Evolutionary conservation across 192 early-diverging fungal genomes (phyloP), one percentile per base, ranked within the genome.

Genomic region (Rhizoclosmatium sp.): DNA sequence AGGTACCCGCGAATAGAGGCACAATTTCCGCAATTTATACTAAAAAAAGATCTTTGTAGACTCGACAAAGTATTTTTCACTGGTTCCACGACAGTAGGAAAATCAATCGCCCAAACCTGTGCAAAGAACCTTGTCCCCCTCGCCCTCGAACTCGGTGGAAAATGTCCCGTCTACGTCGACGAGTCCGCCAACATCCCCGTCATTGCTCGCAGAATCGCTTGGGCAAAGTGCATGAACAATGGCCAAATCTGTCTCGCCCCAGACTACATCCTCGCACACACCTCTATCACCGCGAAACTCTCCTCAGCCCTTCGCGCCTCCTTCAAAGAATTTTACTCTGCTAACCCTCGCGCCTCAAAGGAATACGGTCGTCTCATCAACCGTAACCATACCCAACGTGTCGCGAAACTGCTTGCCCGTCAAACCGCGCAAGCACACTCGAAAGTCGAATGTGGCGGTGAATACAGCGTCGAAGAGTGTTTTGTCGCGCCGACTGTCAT

Each of bases 61-160:
- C 31, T 95, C 70, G 95, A 99, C 82, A 93, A 96, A 80, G 95
- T 95, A 77, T 95, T 94, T 71, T 99, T 95, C 82, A 99, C 96
- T 1, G 97, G 97, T 66, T 93, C 88, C 79, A 88, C 89, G 4
- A 49, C 68, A 12, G 93, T 98, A 39, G 97, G 91, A 51, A 93
- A 90, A 75, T 88, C 95, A 39, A 88, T 98, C 23, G 92, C 93
- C 86, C 54, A 64, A 3, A 95, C 95, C 16, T 95, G 95, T 31
- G 92, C 93, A n/a, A 92, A 96, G 81, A 81, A 94, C 64, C 87
- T 97, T 59, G 93, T 95, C 3, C 92, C 93, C 51, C 16, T 54
- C 9, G 91, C 94, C 51, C 89, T 99, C 56, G 97, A 98, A 85
- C 91, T 99, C 41, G 96, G 97, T 59, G 96, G 97, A 39, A 99